Evolutionary conservation across 306 rosid genomes (phyloP), one percentile per base, ranked within the genome.

Genomic region (Quercus cerris): DNA sequence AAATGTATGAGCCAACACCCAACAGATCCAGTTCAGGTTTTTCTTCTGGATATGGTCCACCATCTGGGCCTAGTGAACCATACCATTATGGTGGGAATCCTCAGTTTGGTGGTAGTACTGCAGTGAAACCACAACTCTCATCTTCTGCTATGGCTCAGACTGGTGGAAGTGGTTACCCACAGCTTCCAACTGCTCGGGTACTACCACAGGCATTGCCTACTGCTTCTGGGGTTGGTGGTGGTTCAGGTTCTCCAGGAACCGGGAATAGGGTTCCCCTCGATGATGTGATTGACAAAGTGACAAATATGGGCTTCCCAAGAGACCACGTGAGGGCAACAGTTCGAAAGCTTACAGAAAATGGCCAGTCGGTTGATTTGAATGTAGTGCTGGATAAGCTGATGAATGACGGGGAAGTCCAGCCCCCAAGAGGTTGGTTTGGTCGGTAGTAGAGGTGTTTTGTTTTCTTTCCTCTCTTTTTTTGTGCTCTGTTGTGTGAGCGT

Each of bases 331-430:
- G 97, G 85, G 97, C 92, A 22, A 89, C 97, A 0, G 97, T 94
- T 78, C 91, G 88, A 77, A 89, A 83, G 87, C 88, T 94, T 70
- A 94, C 97, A 18, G 98, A 94, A 85, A 94, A 88, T 7, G 96
- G 97, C 59, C 98, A 94, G 75, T 61, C 93, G 44, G 97, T 94
- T 82, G 98, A 94, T 84, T 85, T 94, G 25, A 94, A 94, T 81
- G 52, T 91, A 20, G 97, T 94, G 89, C 84, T 94, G 85, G 97
- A 94, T 83, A 92, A 90, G 89, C 88, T 94, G 80, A 94, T 86
- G 91, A 92, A 80, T 70, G 98, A 89, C 22, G 88, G 91, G 58
- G 98, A 94, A 5, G 78, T 83, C 56, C 96, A 89, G 89, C 88
- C 82, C 13, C 88, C 90, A 4, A 84, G 93, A 80, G 95, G 90